Evolutionary conservation across 106 monocot species (phyloP).

Genomic region (Dioscorea dumetorum): DNA sequence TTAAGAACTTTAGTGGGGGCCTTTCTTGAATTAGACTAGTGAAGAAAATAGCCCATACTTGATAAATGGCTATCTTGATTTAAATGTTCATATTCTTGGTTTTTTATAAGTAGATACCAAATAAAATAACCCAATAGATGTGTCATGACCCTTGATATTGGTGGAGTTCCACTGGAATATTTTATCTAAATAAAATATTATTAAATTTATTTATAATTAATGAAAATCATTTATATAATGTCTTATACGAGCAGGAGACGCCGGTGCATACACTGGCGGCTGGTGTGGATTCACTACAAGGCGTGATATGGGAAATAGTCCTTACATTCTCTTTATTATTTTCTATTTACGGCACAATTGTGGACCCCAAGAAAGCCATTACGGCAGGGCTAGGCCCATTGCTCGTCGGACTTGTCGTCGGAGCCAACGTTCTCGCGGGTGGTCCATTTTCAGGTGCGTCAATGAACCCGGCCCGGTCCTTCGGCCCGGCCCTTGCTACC

Average conservation of each 20-base stretch:
- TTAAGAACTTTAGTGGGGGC: no score
- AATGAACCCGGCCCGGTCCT: constrained; percentile 92
- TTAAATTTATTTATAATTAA: background rate
- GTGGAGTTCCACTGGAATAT: no score
- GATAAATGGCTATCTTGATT: no score
- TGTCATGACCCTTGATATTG: no score
- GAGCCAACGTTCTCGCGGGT: constrained; percentile 71
- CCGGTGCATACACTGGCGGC: constrained; percentile 57
- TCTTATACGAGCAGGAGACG: constrained; percentile 24
- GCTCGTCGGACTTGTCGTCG: constrained; percentile 64
- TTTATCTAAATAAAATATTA: background rate
- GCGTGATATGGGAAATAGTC: constrained; percentile 69
- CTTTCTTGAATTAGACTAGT: no score
- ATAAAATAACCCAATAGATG: no score
- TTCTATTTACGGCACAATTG: constrained; percentile 66
- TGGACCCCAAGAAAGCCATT: constrained; percentile 51
- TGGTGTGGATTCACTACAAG: constrained; percentile 48
- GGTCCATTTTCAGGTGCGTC: constrained; percentile 77
- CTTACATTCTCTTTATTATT: constrained; percentile 86
- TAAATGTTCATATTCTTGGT: no score
- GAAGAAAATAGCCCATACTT: no score
- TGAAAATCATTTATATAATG: background rate
- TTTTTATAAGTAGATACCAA: no score
- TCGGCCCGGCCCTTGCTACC: constrained; percentile 63
- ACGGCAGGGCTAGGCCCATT: constrained; percentile 42